These are phyloP conservation scores for Tremella mesenterica DNA, from an alignment of 768 basidiomycete genomes.

Conservation along the genomic window DNA sequence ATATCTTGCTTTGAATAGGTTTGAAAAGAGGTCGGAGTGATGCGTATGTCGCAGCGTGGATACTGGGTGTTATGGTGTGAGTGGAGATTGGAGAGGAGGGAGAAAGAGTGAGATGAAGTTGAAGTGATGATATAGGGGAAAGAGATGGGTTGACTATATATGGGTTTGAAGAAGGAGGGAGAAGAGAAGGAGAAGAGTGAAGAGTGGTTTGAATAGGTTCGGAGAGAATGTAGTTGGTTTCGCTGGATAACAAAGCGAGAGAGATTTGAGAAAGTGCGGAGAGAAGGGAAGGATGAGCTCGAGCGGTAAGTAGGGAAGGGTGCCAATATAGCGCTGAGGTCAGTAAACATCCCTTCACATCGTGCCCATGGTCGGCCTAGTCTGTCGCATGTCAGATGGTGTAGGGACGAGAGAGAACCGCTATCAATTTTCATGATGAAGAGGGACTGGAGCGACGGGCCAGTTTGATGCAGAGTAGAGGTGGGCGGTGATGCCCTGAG, in stretches of 20 bases:
- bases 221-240: conserved; percentile 10
- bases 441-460: not conserved
- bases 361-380: too few relatives aligned
- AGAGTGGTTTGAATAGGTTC: conserved; percentile 6
- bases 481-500: not conserved
- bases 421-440: not conserved
- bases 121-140: conserved; percentile 3
- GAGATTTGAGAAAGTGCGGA: conserved; percentile 17
- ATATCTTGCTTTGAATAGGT: conserved; percentile 18
- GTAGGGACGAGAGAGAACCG: not conserved
- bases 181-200: too few relatives aligned
- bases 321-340: conserved; percentile 30
- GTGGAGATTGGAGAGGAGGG: conserved; percentile 10
- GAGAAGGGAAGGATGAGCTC: conserved; percentile 23
- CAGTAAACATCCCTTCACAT: too few relatives aligned
- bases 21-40: conserved; percentile 27
- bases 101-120: conserved; percentile 18
- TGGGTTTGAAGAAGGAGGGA: not conserved
- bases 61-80: conserved; percentile 10
- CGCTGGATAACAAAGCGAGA: conserved; percentile 4
- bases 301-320: conserved; percentile 14
- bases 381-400: not conserved
- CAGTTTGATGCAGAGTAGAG: not conserved
- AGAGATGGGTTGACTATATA: conserved; percentile 4
- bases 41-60: conserved; percentile 26